Percentiles rank a stretch among this genome's conserved stretches.
Evolutionary conservation across 371 early-diverging fungal genomes (phyloP).

Genomic region (Mucor piriformis): DNA sequence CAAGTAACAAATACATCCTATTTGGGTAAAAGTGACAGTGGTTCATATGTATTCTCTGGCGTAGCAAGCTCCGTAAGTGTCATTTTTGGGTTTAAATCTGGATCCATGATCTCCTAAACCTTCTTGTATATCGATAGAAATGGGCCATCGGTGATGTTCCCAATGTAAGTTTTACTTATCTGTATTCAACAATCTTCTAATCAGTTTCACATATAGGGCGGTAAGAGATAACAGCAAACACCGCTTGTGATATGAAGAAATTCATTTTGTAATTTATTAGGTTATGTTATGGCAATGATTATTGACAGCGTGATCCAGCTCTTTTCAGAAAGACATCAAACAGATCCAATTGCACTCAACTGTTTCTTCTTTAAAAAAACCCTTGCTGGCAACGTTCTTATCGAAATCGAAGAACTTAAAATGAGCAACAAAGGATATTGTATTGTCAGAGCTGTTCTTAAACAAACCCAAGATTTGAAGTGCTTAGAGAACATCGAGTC

Average conservation of each 20-base stretch:
- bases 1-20: constrained; percentile 10
- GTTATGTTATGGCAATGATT: constrained; percentile 42
- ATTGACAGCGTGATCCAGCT: constrained; percentile 36
- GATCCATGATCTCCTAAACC: not conserved
- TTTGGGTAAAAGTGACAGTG: constrained; percentile 8
- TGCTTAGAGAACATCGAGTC: constrained; percentile 9
- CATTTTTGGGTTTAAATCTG: not conserved
- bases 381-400: constrained; percentile 25
- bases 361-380: constrained; percentile 48
- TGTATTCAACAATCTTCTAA: not conserved
- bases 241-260: too few relatives aligned
- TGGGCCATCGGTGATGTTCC: constrained; percentile 47
- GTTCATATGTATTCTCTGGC: constrained; percentile 10
- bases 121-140: constrained; percentile 3
- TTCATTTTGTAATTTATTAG: too few relatives aligned
- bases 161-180: constrained; percentile 31
- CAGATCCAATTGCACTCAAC: constrained; percentile 47
- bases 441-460: constrained; percentile 30
- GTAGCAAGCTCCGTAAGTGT: constrained; percentile 16
- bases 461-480: constrained; percentile 31
- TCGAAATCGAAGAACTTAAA: constrained; percentile 44
- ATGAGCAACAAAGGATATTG: constrained; percentile 47
- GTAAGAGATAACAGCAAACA: too few relatives aligned
- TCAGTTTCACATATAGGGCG: too few relatives aligned
- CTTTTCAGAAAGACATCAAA: constrained; percentile 33